Percentiles rank a stretch among this genome's conserved stretches.
Conservation (phyloP, 73 alveolate species). For the Tetrahymena thermophila region DNA sequence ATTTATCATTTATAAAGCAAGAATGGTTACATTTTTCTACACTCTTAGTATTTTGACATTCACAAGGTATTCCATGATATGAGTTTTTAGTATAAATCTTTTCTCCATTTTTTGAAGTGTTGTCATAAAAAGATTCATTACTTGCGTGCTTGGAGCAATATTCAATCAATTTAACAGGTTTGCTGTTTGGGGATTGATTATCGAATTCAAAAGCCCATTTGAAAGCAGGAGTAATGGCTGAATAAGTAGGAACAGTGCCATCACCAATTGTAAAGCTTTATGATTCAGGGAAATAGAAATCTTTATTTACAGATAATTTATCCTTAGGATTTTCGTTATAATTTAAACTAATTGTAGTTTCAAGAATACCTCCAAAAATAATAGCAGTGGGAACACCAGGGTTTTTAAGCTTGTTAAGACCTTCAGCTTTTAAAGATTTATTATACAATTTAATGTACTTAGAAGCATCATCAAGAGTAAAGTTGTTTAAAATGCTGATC, state of each 20-base stretch:
- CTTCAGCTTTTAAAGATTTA: constrained; percentile 14
- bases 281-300: constrained; percentile 34
- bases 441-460: background rate
- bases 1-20: constrained; percentile 24
- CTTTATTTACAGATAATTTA: background rate
- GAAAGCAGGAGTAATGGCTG: constrained; percentile 33
- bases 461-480: background rate
- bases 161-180: constrained; percentile 31
- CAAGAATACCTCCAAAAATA: constrained; percentile 21
- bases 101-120: background rate
- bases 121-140: constrained; percentile 20
- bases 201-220: constrained; percentile 30
- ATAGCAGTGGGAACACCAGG: constrained; percentile 43
- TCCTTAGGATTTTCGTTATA: constrained; percentile 12
- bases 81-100: constrained; percentile 2
- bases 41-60: constrained; percentile 6
- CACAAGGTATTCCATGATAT: constrained; percentile 26
- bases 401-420: constrained; percentile 9
- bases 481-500: background rate
- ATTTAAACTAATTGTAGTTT: background rate
- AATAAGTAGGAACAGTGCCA: constrained; percentile 26
- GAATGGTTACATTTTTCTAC: constrained; percentile 35
- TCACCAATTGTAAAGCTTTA: constrained; percentile 11
- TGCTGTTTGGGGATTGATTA: background rate
- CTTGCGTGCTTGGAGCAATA: constrained; percentile 24